Percentiles rank a stretch among this genome's conserved stretches.
These are phyloP conservation scores for Periconia macrospinosa DNA, from an alignment of 2,329 filamentous ascomycete genomes.

Conservation along the genomic window DNA sequence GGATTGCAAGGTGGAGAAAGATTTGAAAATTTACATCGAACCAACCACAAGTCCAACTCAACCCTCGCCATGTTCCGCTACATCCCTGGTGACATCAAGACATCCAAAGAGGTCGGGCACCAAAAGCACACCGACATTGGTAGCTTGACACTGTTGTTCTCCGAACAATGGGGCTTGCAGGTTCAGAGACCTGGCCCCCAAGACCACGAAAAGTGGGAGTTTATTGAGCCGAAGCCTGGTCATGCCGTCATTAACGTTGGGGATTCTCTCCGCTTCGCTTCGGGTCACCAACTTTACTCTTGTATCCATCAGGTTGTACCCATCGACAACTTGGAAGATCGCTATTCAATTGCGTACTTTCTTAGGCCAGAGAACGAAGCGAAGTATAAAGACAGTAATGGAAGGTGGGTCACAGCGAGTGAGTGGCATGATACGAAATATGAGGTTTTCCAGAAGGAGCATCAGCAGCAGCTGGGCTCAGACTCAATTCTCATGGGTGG, in stretches of 20 bases:
- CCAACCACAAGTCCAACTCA: conserved; percentile 30
- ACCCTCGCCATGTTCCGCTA: conserved; percentile 25
- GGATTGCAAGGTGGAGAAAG: conserved; percentile 24
- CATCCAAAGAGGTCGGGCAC: conserved; percentile 7
- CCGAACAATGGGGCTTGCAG: conserved; percentile 36
- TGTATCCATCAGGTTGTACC: conserved; percentile 13
- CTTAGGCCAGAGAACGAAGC: not conserved
- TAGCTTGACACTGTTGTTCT: conserved; percentile 54
- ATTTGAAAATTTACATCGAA: conserved; percentile 33
- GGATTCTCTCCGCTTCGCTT: conserved; percentile 20
- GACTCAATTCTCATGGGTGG: not conserved
- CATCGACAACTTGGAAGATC: not conserved
- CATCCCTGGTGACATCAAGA: not conserved
- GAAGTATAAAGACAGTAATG: not conserved
- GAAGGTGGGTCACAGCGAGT: not conserved
- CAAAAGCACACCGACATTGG: conserved; percentile 59
- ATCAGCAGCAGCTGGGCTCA: not conserved
- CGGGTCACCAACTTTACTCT: conserved; percentile 3
- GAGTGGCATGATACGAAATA: conserved; percentile 6
- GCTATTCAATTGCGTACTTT: conserved; percentile 11
- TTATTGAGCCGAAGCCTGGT: conserved; percentile 25
- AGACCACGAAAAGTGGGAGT: conserved; percentile 48
- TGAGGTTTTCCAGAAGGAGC: not conserved
- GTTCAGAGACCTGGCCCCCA: conserved; percentile 28
- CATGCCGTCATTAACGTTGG: conserved; percentile 41